Evolutionary conservation across 2,329 filamentous ascomycete species (phyloP).

Genomic region (Neophaeococcomyces aloes): DNA sequence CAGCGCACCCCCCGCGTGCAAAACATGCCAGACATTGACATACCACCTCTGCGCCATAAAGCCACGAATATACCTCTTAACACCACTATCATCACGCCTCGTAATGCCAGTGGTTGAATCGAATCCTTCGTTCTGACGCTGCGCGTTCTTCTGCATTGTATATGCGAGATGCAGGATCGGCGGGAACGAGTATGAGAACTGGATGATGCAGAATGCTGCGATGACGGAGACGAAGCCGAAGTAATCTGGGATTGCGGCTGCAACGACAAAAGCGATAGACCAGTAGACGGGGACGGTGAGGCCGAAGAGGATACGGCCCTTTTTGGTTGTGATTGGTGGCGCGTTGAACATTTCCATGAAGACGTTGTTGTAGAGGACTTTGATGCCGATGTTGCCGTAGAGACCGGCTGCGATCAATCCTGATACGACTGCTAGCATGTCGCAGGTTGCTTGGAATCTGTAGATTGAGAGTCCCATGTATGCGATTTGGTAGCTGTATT

Average conservation of each 20-base stretch:
- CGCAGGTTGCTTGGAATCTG: conserved; percentile 26
- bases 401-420: conserved; percentile 29
- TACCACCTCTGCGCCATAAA: conserved; percentile 20
- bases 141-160: conserved; percentile 23
- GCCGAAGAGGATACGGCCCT: conserved; percentile 24
- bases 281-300: conserved; percentile 23
- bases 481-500: conserved; percentile 17
- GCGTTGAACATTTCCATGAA: conserved; percentile 32
- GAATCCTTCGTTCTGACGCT: conserved; percentile 17
- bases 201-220: conserved; percentile 23
- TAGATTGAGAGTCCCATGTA: conserved; percentile 25
- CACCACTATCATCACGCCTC: conserved; percentile 8
- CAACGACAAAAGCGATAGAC: conserved; percentile 24
- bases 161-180: conserved; percentile 24
- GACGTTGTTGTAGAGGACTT: conserved; percentile 37
- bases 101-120: conserved; percentile 20
- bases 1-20: conserved; percentile 22
- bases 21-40: conserved; percentile 23
- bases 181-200: conserved; percentile 26
- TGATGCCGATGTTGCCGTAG: conserved; percentile 35
- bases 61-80: conserved; percentile 17
- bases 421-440: conserved; percentile 24
- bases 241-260: conserved; percentile 24
- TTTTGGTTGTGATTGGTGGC: conserved; percentile 29
- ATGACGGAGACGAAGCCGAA: conserved; percentile 24